Evolutionary conservation across 345 rosid species (phyloP), one percentile per base, ranked within the genome.

Genomic region (Toxicodendron radicans): DNA sequence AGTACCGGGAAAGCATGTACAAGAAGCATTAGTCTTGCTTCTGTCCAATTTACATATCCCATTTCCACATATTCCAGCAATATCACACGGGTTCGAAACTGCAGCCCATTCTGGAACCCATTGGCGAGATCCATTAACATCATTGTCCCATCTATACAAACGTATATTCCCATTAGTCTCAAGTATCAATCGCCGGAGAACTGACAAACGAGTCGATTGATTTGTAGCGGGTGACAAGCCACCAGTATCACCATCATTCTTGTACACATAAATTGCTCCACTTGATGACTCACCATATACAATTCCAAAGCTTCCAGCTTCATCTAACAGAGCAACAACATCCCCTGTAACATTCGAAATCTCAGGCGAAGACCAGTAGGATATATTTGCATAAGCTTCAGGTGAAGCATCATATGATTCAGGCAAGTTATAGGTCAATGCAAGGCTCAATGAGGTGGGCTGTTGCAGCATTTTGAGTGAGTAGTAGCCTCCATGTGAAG

Each of bases 51-150:
- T 88, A 75, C 99, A 95, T 8, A 95, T 82, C 52, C 97, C 99
- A 48, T 88, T 88, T 4, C 97, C 95, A 48, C 99, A 95, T 7
- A 87, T 83, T 3, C 99, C 99, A 3, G 99, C 90, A 59, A 92
- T 87, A 56, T 85, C 90, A 65, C 99, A 95, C 0, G 99, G 97
- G 33, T 95, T 95, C 48, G 97, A 91, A 9, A 88, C 91, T 13
- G 97, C 97, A 54, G 99, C 97, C 97, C 97, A 91, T 41, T 92
- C 94, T 2, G 97, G 78, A 0, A 92, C 92, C 97, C 97, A 95
- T 64, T 85, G 95, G 60, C 88, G 85, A 0, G 95, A 88, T 2
- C 94, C 95, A 51, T 92, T 94, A 32, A 89, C 82, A 66, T 89
- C 90, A 66, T 92, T 83, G 52, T 91, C 97, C 95, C 95, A 95